Base-by-base conservation (phyloP, 176 grass and related monocot species). In the Hordeum marinum region DNA sequence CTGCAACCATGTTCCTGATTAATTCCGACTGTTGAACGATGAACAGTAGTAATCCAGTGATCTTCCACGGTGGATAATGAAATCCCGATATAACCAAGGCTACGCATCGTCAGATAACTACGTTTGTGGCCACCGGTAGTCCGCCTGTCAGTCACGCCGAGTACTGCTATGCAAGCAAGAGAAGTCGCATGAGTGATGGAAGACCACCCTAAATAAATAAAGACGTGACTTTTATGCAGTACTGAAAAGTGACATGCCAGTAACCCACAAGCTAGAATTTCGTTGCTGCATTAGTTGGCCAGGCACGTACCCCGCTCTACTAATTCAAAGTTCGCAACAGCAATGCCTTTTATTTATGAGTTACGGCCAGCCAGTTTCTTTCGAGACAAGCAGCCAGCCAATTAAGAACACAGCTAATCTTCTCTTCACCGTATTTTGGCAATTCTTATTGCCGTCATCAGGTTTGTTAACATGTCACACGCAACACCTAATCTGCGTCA, bases 391-490 rank as follows among this genome's bases (percentile, higher is more conserved):
- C 39, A 40, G 39, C 66, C 72, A 62, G 60, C 68, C 37, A 63
- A 81, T 54, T 17, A 75, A 60, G 26, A 36, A 32, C 67, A 1
- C 37, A 7, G 72, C 67, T 45, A 75, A 74, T 63, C 57, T 41
- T 21, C 55, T 63, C 31, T 55, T 20, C 62, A 20, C 72, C 12
- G 21, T 37, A 37, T 70, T 70, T 70, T 68, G 61, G 8, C 8
- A 75, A 52, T 52, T 52, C 15, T 2, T 75, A 32, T 75, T 11
- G 73, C 6, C 79, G 39, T 17, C 60, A 2, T 46, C 0, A 43
- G 75, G 81, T 80, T 68, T 39, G 76, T 84, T 84, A 67, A 32
- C 68, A 25, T 54, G 89, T 80, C 80, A 52, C 69, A 9, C 15
- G 11, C 46, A 50, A 6, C 80, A 87, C 66, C 89, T 62, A 84